These are phyloP conservation scores for Aspergillus terreus DNA, from an alignment of 2,329 filamentous ascomycete genomes.

Conservation along the genomic window DNA sequence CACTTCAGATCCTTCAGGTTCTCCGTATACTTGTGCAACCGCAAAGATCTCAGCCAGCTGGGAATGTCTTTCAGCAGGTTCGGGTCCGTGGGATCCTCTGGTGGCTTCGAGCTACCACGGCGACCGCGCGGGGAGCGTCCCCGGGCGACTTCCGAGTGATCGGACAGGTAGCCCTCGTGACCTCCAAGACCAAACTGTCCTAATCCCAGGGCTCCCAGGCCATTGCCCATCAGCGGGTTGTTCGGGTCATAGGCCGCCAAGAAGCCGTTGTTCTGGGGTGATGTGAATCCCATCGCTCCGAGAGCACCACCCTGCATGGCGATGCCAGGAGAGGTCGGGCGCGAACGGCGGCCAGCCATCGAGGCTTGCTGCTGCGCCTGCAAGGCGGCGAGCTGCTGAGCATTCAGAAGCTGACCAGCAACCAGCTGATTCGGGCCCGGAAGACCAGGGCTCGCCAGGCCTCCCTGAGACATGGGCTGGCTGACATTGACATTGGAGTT, in stretches of 20 bases:
- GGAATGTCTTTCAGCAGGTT: slow-evolving; percentile 90
- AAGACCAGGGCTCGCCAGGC: slow-evolving; percentile 59
- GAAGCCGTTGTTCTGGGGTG: slow-evolving; percentile 92
- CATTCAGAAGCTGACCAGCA: slow-evolving; percentile 78
- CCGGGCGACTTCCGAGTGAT: slow-evolving; percentile 86
- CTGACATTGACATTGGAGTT: slow-evolving; percentile 41
- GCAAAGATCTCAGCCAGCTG: slow-evolving; percentile 88
- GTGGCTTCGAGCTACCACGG: slow-evolving; percentile 92
- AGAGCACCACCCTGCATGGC: slow-evolving; percentile 67
- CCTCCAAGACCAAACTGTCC: slow-evolving; percentile 66
- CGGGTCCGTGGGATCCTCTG: slow-evolving; percentile 93
- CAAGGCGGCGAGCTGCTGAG: slow-evolving; percentile 79
- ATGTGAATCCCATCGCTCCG: slow-evolving; percentile 68
- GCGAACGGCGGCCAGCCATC: slow-evolving; percentile 68
- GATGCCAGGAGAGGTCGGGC: slow-evolving; percentile 84
- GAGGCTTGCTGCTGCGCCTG: slow-evolving; percentile 62
- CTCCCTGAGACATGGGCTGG: slow-evolving; percentile 62
- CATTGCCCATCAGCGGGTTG: slow-evolving; percentile 67
- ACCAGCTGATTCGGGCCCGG: slow-evolving; percentile 75
- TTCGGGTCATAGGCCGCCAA: slow-evolving; percentile 77
- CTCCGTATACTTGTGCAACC: slow-evolving; percentile 98
- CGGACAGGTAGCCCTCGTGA: slow-evolving; percentile 85
- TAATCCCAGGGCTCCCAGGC: slow-evolving; percentile 68
- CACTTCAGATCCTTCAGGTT: slow-evolving; percentile 97
- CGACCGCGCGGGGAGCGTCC: slow-evolving; percentile 89